Conservation (phyloP, 805 yeast species). For the Candida hispaniensis region DNA sequence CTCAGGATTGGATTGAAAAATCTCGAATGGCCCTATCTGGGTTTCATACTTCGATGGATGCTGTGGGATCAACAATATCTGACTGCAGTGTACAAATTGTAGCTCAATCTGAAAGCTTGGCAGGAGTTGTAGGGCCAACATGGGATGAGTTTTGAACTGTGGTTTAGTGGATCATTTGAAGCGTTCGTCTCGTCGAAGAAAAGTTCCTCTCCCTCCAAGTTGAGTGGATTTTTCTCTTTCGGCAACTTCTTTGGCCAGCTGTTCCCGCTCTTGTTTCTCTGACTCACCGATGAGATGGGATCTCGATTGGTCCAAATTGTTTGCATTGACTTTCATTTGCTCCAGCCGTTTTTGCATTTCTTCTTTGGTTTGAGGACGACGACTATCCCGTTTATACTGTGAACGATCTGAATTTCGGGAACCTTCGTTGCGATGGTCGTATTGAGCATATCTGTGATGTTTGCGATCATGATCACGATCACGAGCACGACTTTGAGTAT, state of each 20-base stretch:
- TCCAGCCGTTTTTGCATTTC: slow-evolving; percentile 17
- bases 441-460: not conserved
- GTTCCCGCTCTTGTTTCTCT: slow-evolving; percentile 13
- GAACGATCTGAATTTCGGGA: slow-evolving; percentile 1
- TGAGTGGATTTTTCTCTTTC: not conserved
- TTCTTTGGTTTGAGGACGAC: slow-evolving; percentile 1
- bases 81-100: too few relatives aligned
- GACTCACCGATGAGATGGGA: slow-evolving; percentile 14
- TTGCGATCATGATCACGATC: not conserved
- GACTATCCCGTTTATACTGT: slow-evolving; percentile 2
- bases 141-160: too few relatives aligned
- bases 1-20: slow-evolving; percentile 15
- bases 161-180: too few relatives aligned
- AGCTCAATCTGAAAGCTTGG: slow-evolving; percentile 20
- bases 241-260: slow-evolving; percentile 5
- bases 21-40: slow-evolving; percentile 23
- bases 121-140: slow-evolving; percentile 20
- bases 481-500: not conserved
- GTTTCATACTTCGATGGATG: slow-evolving; percentile 13
- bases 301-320: slow-evolving; percentile 16
- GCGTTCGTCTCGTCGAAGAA: too few relatives aligned
- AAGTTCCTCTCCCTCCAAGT: not conserved
- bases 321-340: slow-evolving; percentile 21
- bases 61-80: slow-evolving; percentile 4
- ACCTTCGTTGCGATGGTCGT: slow-evolving; percentile 2